phyloP scores from a whole-genome alignment of 2,329 filamentous ascomycete genomes.

The Calonectria henricotiae region DNA sequence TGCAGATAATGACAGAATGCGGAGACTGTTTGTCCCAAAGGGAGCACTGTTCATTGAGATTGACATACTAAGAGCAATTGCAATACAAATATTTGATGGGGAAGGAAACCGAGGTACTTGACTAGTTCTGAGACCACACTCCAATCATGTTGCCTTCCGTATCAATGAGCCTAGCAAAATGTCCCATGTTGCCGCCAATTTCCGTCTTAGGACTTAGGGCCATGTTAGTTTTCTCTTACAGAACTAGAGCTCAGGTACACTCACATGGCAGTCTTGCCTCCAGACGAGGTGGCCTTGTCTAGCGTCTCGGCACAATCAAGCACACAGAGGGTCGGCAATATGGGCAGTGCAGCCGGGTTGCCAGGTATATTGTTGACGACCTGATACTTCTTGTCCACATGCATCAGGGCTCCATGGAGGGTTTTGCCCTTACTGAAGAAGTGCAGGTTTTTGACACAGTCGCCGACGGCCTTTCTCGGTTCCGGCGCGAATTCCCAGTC shows the following conservation, averaged over 20 bases:
- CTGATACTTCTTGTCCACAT: constrained; percentile 54
- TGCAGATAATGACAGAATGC: background rate
- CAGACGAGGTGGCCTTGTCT: constrained; percentile 51
- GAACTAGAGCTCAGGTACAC: constrained; percentile 38
- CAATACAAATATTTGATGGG: background rate
- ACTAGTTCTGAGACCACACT: constrained; percentile 55
- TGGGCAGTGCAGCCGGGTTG: constrained; percentile 49
- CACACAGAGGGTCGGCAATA: constrained; percentile 58
- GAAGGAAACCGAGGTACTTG: constrained; percentile 6
- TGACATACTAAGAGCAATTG: background rate
- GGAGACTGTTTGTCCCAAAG: background rate
- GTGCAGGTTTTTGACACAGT: constrained; percentile 55
- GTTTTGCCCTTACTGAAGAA: constrained; percentile 56
- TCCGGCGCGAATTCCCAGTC: constrained; percentile 54
- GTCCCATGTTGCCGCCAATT: constrained; percentile 57
- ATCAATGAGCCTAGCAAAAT: constrained; percentile 58
- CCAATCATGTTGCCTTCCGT: constrained; percentile 60
- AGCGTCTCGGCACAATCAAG: constrained; percentile 56
- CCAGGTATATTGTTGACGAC: constrained; percentile 51
- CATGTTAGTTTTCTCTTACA: constrained; percentile 23
- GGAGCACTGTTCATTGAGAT: background rate
- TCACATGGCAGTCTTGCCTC: constrained; percentile 58
- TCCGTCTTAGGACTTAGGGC: constrained; percentile 56
- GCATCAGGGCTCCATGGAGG: constrained; percentile 58
- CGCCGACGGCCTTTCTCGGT: constrained; percentile 40